Evolutionary conservation across 768 basidiomycete species (phyloP).

Genomic region (Pleurotus citrinopileatus): DNA sequence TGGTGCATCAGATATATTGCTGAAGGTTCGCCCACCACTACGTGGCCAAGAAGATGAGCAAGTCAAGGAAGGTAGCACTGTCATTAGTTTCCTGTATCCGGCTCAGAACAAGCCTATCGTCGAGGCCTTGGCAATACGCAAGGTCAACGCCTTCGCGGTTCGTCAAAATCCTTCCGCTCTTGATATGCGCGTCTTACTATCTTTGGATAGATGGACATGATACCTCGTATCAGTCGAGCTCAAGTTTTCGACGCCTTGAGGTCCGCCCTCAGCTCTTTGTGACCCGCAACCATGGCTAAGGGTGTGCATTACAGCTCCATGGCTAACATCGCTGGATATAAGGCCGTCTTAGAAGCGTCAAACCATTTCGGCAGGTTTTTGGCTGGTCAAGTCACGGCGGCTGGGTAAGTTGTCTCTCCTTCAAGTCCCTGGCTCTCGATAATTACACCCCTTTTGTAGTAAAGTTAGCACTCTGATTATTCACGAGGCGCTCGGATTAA

Average conservation of each 20-base stretch:
- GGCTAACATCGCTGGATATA: constrained; percentile 94
- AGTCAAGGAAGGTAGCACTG: constrained; percentile 72
- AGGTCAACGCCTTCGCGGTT: constrained; percentile 71
- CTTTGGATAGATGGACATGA: constrained; percentile 70
- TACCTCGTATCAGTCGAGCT: constrained; percentile 87
- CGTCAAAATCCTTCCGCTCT: constrained; percentile 15
- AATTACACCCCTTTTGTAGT: constrained; percentile 21
- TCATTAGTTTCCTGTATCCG: constrained; percentile 85
- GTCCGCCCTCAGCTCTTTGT: constrained; percentile 30
- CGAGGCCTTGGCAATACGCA: constrained; percentile 62
- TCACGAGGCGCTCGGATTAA: neutral
- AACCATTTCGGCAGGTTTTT: constrained; percentile 88
- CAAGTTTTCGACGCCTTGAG: constrained; percentile 89
- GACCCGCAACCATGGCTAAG: too few relatives aligned
- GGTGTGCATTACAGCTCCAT: constrained; percentile 71
- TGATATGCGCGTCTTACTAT: neutral
- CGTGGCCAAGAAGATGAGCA: constrained; percentile 55
- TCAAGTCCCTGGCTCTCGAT: neutral
- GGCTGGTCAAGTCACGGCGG: constrained; percentile 89
- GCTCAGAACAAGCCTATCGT: constrained; percentile 76
- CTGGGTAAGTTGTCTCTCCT: constrained; percentile 56
- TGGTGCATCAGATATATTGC: constrained; percentile 66
- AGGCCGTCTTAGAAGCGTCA: constrained; percentile 87
- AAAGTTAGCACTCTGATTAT: constrained; percentile 33
- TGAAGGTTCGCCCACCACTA: constrained; percentile 83